These are phyloP conservation scores for Cenchrus purpureus DNA, from an alignment of 176 grass and related monocot genomes.

Conservation along the genomic window DNA sequence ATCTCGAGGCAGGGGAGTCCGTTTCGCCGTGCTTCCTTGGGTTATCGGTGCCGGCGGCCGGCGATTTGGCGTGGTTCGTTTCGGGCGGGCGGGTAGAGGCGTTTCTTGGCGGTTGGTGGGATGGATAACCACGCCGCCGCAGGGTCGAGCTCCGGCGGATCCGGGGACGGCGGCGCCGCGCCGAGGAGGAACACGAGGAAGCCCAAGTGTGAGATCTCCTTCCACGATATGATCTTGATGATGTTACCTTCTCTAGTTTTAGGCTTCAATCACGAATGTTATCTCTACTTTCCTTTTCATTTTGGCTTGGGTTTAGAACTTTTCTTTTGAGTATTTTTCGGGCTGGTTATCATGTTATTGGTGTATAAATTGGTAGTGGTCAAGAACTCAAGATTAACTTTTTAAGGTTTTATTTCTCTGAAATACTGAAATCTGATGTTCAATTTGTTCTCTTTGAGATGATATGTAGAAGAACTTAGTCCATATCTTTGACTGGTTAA, in stretches of 20 bases:
- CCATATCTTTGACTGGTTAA: not conserved
- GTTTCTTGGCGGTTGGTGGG: conserved; percentile 42
- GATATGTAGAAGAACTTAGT: not conserved
- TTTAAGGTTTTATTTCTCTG: not conserved
- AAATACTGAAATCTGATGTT: not conserved
- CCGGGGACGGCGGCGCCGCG: conserved; percentile 46
- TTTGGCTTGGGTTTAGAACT: conserved; percentile 9
- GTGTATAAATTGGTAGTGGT: not conserved
- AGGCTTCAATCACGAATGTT: not conserved
- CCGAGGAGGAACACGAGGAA: conserved; percentile 57
- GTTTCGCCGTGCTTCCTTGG: conserved; percentile 25
- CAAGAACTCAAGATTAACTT: not conserved
- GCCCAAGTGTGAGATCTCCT: conserved; percentile 67
- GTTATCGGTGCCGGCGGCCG: not conserved
- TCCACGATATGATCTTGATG: not conserved
- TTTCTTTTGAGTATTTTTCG: conserved; percentile 20
- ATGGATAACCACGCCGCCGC: conserved; percentile 45
- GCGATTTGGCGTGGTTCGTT: conserved; percentile 3
- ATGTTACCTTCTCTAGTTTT: not conserved
- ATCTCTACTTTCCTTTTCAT: not conserved
- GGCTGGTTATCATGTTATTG: not conserved
- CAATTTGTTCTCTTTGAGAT: not conserved
- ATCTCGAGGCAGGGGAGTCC: conserved; percentile 11
- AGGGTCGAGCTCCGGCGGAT: conserved; percentile 53
- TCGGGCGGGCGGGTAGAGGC: conserved; percentile 8